A percentile compares a stretch with the other conserved stretches of the same genome.
These are phyloP conservation scores for Phialemoniopsis sp. DNA, from an alignment of 2,329 filamentous ascomycete genomes.

Conservation along the genomic window DNA sequence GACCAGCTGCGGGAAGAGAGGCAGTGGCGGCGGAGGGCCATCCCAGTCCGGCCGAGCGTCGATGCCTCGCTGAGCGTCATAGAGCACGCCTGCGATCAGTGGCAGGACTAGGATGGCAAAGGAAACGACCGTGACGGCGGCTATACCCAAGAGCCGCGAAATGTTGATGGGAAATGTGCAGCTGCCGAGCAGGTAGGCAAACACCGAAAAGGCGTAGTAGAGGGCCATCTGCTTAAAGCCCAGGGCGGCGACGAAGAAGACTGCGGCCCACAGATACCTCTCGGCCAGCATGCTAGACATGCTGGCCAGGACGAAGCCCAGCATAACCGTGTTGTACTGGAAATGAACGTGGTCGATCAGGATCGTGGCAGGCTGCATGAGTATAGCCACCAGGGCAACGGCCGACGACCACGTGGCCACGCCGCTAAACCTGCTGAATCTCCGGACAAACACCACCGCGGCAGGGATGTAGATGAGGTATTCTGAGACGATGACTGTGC, in stretches of 20 bases:
- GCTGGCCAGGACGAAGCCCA: conserved; percentile 81
- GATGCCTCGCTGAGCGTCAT: conserved; percentile 63
- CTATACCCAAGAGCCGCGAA: conserved; percentile 68
- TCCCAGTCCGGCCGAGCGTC: conserved; percentile 51
- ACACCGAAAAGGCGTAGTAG: conserved; percentile 92
- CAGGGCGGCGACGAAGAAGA: conserved; percentile 91
- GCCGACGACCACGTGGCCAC: conserved; percentile 79
- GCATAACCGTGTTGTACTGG: conserved; percentile 98
- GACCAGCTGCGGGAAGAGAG: conserved; percentile 52
- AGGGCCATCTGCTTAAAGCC: conserved; percentile 99
- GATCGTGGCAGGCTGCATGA: conserved; percentile 88
- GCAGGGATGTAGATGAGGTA: conserved; percentile 88
- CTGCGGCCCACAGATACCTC: conserved; percentile 79
- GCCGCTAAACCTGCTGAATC: conserved; percentile 70
- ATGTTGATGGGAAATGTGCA: conserved; percentile 76
- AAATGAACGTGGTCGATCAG: conserved; percentile 95
- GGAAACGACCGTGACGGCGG: conserved; percentile 64
- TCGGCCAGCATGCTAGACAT: conserved; percentile 87
- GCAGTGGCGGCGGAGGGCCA: conserved; percentile 56
- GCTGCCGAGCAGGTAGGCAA: conserved; percentile 83
- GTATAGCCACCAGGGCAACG: conserved; percentile 80
- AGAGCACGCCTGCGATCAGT: conserved; percentile 66
- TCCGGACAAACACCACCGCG: conserved; percentile 76
- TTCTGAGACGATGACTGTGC: conserved; percentile 85
- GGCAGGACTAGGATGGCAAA: conserved; percentile 76